Base-by-base conservation (phyloP, 805 yeast species). In the Metschnikowia koreensis region DNA sequence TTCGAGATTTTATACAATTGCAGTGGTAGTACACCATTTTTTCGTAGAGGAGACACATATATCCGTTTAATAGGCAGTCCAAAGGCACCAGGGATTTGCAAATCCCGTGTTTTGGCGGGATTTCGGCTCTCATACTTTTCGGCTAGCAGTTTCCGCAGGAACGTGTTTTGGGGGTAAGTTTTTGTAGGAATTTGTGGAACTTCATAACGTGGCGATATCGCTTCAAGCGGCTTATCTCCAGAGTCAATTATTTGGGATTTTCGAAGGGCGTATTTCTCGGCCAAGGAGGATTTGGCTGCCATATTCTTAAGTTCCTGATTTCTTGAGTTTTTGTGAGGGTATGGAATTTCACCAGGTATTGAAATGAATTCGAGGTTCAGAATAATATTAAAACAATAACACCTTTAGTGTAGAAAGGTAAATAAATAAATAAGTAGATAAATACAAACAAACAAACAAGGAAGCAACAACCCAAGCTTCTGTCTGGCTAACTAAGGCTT, bases 211-310 rank as follows among this genome's bases (percentile, higher is more conserved):
- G 15, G 43, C 22, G 48, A 39, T 9, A 31, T 13, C 13, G 15
- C 28, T n/a, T 34, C 45, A 44, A 27, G 49, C 31, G n/a, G 34
- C 28, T 22, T 9, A 41, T 36, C 28, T 13, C n/a, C 41, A n/a
- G 38, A 16, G 3, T 47, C 41, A 38, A 17, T 38, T 9, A 11
- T 42, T 31, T 22, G 51, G 16, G 44, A 38, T 26, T 44, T 39
- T 38, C 48, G 52, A 29, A 50, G 55, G 15, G 58, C 61, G 22
- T 56, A 58, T 36, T 54, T 58, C 8, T 54, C 60, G 11, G 61
- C 61, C 48, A 58, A 44, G 12, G 57, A 51, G 36, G 36, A 47
- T 50, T 44, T 52, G 10, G 46, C 48, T 28, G 53, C 52, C 61
- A 58, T 58, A 12, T 22, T 22, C 22, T 22, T 22, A 4, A 31